A percentile compares a stretch with the other conserved stretches of the same genome.
Evolutionary conservation across 192 early-diverging fungal species (phyloP).

Genomic region (Helicostylum pulchrum): DNA sequence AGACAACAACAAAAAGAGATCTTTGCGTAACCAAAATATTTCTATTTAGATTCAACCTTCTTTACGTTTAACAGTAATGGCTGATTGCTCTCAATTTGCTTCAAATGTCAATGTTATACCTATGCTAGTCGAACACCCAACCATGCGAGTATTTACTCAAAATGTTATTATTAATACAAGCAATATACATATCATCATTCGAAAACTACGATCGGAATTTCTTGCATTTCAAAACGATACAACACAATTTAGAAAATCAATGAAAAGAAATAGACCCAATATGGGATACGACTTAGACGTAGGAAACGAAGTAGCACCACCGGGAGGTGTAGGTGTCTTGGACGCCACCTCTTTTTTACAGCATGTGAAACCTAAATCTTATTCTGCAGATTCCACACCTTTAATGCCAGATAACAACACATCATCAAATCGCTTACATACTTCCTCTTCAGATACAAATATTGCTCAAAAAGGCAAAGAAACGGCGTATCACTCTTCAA

Average conservation of each 20-base stretch:
- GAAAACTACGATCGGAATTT: slow-evolving; percentile 38
- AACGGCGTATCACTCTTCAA: slow-evolving; percentile 13
- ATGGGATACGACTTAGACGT: slow-evolving; percentile 43
- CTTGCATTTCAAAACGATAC: slow-evolving; percentile 41
- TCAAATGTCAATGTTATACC: slow-evolving; percentile 51
- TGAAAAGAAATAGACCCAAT: slow-evolving; percentile 33
- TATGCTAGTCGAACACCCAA: slow-evolving; percentile 49
- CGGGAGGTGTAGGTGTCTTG: neutral
- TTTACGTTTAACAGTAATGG: slow-evolving; percentile 53
- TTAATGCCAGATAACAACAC: neutral
- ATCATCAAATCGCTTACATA: neutral
- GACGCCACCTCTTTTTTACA: slow-evolving; percentile 8
- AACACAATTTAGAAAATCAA: slow-evolving; percentile 40
- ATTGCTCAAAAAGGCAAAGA: neutral
- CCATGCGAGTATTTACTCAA: slow-evolving; percentile 52
- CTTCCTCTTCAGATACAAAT: neutral
- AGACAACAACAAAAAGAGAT: neutral
- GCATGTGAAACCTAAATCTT: neutral
- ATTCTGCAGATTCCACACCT: neutral
- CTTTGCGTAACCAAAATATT: neutral
- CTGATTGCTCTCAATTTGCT: slow-evolving; percentile 58
- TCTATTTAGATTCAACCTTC: slow-evolving; percentile 23
- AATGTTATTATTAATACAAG: slow-evolving; percentile 43
- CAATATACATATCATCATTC: slow-evolving; percentile 39
- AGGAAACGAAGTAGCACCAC: slow-evolving; percentile 6